Base-by-base conservation (phyloP, 2,329 filamentous ascomycete species). In the Colletotrichum sp. region DNA sequence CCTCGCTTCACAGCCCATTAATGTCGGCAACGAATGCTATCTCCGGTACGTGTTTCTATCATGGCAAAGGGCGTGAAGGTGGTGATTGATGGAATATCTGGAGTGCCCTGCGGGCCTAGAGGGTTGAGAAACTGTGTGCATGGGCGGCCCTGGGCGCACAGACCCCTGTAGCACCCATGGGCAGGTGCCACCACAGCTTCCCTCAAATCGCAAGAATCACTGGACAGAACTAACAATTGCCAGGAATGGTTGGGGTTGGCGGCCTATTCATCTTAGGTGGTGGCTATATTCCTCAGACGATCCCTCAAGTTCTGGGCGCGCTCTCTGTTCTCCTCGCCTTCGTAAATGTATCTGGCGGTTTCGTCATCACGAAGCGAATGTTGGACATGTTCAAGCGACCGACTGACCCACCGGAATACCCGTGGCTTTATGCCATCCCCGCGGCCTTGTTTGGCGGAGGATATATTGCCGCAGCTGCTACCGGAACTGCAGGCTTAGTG, bases 11-110 rank as follows among this genome's bases (percentile, higher is more conserved):
- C 83, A 96, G 94, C 3, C 96, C 95, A 2, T 86, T 98, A 7
- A 98, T 98, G 96, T 96, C 94, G 79, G 95, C 97, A 43, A 98
- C 96, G 9, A 98, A 98, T 82, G 96, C 96, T 32, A 98, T 98
- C 79, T 97, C 95, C 36, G 95, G 94, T 84, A 74, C 18, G 80
- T 77, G 9, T 30, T 6, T 43, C 38, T 43, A 43, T 43, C 38
- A 43, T 1, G 9, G 38, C 38, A 48, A 48, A 0, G 38, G 18
- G 38, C 38, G 38, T 1, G 38, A 48, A 48, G 38, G 2, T n/a
- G 38, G 38, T n/a, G 38, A 48, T 48, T 48, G 9, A n/a, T 7
- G 1, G 9, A 1, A 10, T 1, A n/a, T 48, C 38, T 48, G 38
- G 1, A n/a, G 0, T 12, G 38, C 18, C 0, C 0, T 48, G 38